phyloP scores from a whole-genome alignment of 306 rosid genomes.

The Argentina anserina region DNA sequence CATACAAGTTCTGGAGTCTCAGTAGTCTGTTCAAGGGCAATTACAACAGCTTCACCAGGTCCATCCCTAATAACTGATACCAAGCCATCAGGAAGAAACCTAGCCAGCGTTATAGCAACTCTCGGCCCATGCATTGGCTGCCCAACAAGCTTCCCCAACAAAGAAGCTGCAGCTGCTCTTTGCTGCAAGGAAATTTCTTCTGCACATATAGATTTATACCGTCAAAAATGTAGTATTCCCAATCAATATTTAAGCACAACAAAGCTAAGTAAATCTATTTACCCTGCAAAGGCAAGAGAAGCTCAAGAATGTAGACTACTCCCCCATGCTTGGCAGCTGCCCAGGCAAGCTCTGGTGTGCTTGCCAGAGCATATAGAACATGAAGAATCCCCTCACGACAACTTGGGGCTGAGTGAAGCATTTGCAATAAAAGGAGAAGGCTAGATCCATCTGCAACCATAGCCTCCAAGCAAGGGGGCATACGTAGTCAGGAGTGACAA shows the following conservation, averaged over 20 bases:
- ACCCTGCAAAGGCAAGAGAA: slow-evolving; percentile 95
- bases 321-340: slow-evolving; percentile 99
- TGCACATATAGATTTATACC: slow-evolving; percentile 34
- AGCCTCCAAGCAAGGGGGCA: slow-evolving; percentile 96
- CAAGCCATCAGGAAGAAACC: slow-evolving; percentile 97
- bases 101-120: slow-evolving; percentile 86
- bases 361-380: slow-evolving; percentile 97
- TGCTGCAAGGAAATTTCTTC: slow-evolving; percentile 93
- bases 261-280: slow-evolving; percentile 19
- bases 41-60: slow-evolving; percentile 96
- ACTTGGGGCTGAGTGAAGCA: slow-evolving; percentile 87
- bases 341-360: slow-evolving; percentile 95
- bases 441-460: slow-evolving; percentile 99
- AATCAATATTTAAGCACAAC: slow-evolving; percentile 4
- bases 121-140: slow-evolving; percentile 99
- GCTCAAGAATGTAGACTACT: slow-evolving; percentile 89
- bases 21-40: slow-evolving; percentile 82
- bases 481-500: slow-evolving; percentile 92
- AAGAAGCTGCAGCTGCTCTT: slow-evolving; percentile 94
- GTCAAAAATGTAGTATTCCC: slow-evolving; percentile 17
- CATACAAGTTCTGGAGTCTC: slow-evolving; percentile 99
- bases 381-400: slow-evolving; percentile 99
- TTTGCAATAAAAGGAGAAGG: slow-evolving; percentile 88
- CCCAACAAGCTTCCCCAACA: slow-evolving; percentile 93
- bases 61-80: slow-evolving; percentile 96